Percentiles rank a stretch among this genome's conserved stretches.
These are phyloP conservation scores for Trichoderma semiorbis DNA, from an alignment of 2,329 filamentous ascomycete species.

Conservation along the genomic window DNA sequence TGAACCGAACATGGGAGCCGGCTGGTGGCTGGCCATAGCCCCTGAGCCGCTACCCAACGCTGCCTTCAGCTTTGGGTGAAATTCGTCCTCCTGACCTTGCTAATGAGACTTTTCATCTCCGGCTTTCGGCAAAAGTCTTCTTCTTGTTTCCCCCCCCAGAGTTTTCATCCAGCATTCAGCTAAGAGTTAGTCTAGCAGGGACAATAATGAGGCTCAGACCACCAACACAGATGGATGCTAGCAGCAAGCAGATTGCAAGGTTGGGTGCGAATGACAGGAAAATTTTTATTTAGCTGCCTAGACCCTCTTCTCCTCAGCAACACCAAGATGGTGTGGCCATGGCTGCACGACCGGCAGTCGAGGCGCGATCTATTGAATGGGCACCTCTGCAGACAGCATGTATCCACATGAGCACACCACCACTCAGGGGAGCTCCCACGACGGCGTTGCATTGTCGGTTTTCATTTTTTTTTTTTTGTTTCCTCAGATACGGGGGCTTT, in stretches of 20 bases:
- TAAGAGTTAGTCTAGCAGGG: not conserved
- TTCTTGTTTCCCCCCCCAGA: not conserved
- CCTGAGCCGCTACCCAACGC: not conserved
- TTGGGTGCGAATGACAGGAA: conserved; percentile 10
- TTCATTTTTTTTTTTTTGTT: not conserved
- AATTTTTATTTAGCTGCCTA: conserved; percentile 18
- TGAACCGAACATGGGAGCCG: not conserved
- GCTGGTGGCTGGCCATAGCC: not conserved
- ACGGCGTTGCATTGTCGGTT: not conserved
- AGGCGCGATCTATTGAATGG: conserved; percentile 15
- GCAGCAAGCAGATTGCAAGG: not conserved
- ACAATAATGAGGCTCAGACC: conserved; percentile 1
- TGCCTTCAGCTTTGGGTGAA: not conserved
- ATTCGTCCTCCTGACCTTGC: conserved; percentile 8
- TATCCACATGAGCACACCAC: conserved; percentile 4
- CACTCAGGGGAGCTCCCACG: not conserved
- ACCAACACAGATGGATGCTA: not conserved
- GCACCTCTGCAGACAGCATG: not conserved
- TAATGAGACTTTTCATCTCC: conserved; percentile 1
- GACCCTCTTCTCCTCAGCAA: conserved; percentile 16
- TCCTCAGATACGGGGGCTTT: not conserved
- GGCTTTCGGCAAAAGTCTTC: not conserved
- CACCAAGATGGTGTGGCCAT: conserved; percentile 9
- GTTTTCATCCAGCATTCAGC: not conserved
- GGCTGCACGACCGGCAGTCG: conserved; percentile 14